phyloP scores from a whole-genome alignment of 2,329 filamentous ascomycete genomes.

The Beauveria sp. region DNA sequence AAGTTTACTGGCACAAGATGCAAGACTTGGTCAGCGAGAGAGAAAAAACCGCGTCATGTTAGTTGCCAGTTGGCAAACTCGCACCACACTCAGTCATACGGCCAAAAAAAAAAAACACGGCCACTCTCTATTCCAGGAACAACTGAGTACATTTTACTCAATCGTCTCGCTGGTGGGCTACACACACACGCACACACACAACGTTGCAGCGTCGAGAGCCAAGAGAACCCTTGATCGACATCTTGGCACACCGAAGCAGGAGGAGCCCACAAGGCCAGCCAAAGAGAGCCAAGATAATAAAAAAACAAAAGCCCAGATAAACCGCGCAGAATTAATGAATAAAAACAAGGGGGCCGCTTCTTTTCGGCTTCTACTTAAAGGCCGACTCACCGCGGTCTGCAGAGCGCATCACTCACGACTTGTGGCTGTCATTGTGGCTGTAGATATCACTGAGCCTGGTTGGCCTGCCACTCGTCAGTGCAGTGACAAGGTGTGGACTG shows the following conservation, averaged over 20 bases:
- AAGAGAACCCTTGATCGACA: slow-evolving; percentile 12
- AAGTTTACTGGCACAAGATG: neutral
- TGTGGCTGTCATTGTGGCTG: no score
- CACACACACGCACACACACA: neutral
- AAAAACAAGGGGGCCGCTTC: neutral
- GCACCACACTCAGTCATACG: no score
- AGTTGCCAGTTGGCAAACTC: no score
- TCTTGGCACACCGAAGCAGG: neutral
- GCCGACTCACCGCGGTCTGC: neutral
- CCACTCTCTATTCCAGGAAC: no score
- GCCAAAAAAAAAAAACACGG: no score
- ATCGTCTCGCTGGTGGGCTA: neutral
- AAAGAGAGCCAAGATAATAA: neutral
- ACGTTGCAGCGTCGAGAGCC: neutral
- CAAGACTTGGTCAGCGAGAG: neutral
- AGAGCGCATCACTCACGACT: neutral
- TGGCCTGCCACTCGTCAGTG: no score
- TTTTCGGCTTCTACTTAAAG: neutral
- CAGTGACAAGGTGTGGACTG: no score
- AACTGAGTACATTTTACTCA: slow-evolving; percentile 4
- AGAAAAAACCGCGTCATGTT: neutral
- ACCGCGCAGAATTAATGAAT: neutral
- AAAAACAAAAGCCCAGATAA: neutral
- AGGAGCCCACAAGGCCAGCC: neutral
- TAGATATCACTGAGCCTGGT: no score